A percentile compares a stretch with the other conserved stretches of the same genome.
Evolutionary conservation across 768 basidiomycete species (phyloP).

Genomic region (Cubamyces lactineus): DNA sequence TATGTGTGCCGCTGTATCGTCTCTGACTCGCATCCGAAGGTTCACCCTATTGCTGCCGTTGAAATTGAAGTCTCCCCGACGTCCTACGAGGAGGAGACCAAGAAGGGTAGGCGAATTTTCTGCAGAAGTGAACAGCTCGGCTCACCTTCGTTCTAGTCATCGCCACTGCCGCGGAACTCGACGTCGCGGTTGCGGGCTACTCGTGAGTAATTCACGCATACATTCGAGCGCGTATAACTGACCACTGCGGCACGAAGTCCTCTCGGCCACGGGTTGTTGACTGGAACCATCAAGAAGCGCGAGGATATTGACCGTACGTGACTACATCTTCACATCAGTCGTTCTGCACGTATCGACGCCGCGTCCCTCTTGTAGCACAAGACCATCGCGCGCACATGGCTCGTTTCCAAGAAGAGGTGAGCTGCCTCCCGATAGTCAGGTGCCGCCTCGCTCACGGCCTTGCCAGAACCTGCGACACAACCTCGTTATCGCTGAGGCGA

Average conservation of each 20-base stretch:
- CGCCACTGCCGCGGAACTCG: constrained; percentile 55
- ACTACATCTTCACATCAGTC: neutral
- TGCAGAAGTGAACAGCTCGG: neutral
- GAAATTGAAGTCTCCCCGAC: constrained; percentile 71
- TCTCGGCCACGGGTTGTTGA: constrained; percentile 55
- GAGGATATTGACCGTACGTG: constrained; percentile 36
- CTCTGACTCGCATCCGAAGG: constrained; percentile 11
- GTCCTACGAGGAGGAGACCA: constrained; percentile 54
- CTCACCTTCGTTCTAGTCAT: constrained; percentile 42
- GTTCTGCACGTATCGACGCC: constrained; percentile 4
- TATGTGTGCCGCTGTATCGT: no score
- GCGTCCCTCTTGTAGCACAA: constrained; percentile 39
- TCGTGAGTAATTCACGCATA: constrained; percentile 41
- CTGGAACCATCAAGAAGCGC: constrained; percentile 47
- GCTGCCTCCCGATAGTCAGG: neutral
- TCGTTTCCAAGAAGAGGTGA: constrained; percentile 20
- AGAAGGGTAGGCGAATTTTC: constrained; percentile 36
- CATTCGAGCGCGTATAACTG: neutral
- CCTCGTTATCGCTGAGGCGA: constrained; percentile 42
- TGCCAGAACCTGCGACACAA: constrained; percentile 33
- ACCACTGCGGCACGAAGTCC: constrained; percentile 41
- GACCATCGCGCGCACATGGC: constrained; percentile 2
- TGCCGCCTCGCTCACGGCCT: neutral
- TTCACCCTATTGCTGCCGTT: constrained; percentile 56
- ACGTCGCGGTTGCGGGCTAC: constrained; percentile 60